These are phyloP conservation scores for Solanum bulbocastanum DNA, from an alignment of 257 asterid genomes.

Conservation along the genomic window DNA sequence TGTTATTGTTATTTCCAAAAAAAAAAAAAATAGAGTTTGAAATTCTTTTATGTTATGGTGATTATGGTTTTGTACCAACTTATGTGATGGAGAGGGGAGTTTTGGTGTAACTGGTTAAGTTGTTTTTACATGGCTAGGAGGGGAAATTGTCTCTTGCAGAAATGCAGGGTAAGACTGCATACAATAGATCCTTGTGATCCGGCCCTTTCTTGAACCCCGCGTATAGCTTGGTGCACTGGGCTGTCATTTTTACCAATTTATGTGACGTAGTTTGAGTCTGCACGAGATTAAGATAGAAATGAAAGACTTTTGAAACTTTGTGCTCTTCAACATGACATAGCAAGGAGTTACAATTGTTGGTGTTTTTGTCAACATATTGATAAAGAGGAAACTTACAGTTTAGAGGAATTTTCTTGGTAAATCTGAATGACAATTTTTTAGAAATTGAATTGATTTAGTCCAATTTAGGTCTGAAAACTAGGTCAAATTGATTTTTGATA, in stretches of 20 bases:
- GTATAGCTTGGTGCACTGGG: no score
- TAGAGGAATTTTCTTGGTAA: not conserved
- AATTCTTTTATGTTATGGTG: not conserved
- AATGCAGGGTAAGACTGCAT: no score
- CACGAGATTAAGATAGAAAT: not conserved
- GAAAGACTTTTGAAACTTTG: not conserved
- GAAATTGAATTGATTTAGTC: not conserved
- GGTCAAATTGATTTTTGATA: not conserved
- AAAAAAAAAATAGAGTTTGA: no score
- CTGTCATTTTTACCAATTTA: not conserved
- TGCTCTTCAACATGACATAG: not conserved
- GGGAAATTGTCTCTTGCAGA: no score
- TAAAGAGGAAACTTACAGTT: not conserved
- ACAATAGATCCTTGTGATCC: no score
- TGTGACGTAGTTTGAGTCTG: not conserved
- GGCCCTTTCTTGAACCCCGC: not conserved
- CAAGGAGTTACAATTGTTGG: not conserved
- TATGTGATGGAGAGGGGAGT: not conserved
- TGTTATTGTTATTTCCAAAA: not conserved
- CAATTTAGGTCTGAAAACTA: not conserved
- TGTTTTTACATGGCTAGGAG: no score
- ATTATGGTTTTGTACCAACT: not conserved
- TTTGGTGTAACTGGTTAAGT: no score
- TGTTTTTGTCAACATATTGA: not conserved
- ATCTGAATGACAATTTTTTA: not conserved